Percentiles rank a stretch among this genome's conserved stretches.
phyloP scores from a whole-genome alignment of 2,329 filamentous ascomycete species.

The Hypoxylon sp. region DNA sequence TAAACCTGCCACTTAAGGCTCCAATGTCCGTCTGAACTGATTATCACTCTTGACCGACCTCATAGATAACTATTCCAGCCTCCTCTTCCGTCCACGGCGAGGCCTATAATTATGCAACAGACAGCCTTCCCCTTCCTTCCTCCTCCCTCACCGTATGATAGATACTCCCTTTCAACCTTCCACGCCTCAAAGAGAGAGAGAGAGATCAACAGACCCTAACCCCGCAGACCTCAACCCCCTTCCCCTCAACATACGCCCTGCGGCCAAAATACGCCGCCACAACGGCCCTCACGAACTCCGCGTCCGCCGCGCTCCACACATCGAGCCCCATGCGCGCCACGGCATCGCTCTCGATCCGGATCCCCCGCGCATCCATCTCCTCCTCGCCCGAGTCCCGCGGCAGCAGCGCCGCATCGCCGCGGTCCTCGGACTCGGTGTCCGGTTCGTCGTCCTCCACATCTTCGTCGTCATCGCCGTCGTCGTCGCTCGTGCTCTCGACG shows the following conservation, averaged over 20 bases:
- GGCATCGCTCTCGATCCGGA: conserved; percentile 74
- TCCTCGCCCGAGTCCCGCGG: conserved; percentile 48
- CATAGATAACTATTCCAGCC: conserved; percentile 3
- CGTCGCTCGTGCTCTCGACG: conserved; percentile 60
- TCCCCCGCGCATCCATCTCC: conserved; percentile 57
- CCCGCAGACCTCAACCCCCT: conserved; percentile 81
- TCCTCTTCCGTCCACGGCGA: neutral
- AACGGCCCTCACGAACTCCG: conserved; percentile 76
- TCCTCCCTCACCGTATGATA: neutral
- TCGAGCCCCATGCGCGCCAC: conserved; percentile 82
- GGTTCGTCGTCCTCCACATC: conserved; percentile 54
- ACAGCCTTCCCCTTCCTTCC: neutral
- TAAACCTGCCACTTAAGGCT: neutral
- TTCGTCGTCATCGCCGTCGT: conserved; percentile 62
- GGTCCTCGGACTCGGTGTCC: conserved; percentile 55
- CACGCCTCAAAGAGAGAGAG: neutral
- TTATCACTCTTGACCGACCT: conserved; percentile 3
- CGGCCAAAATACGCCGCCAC: conserved; percentile 76
- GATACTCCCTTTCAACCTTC: neutral
- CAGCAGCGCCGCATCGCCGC: conserved; percentile 39
- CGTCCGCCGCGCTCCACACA: conserved; percentile 80
- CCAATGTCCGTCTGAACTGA: neutral
- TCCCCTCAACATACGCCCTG: conserved; percentile 74
- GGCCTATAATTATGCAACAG: conserved; percentile 18
- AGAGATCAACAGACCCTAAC: conserved; percentile 73